Percentiles rank a stretch among this genome's conserved stretches.
phyloP scores from a whole-genome alignment of 768 basidiomycete genomes.

The Termitomyces titanicus region DNA sequence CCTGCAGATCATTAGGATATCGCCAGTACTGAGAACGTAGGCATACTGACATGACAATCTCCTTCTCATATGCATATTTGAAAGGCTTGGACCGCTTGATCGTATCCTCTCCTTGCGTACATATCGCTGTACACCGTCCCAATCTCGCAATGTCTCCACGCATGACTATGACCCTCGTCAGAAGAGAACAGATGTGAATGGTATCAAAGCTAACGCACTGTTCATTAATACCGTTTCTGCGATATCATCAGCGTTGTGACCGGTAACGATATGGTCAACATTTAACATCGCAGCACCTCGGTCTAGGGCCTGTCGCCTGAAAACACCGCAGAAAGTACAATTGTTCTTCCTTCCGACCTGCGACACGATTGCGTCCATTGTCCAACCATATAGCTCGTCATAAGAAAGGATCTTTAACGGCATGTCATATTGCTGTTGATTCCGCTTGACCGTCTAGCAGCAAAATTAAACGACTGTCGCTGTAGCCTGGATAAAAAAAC shows the following conservation, averaged over 20 bases:
- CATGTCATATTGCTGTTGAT: slow-evolving; percentile 92
- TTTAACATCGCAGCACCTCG: slow-evolving; percentile 84
- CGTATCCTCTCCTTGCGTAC: slow-evolving; percentile 94
- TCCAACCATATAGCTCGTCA: slow-evolving; percentile 97
- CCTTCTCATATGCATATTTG: slow-evolving; percentile 99
- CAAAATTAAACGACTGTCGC: not conserved
- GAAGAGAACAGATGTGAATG: not conserved
- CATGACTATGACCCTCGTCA: slow-evolving; percentile 65
- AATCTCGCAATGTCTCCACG: slow-evolving; percentile 95
- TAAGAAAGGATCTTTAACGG: slow-evolving; percentile 96
- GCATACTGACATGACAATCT: slow-evolving; percentile 88
- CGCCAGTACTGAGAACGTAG: not conserved
- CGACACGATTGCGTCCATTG: slow-evolving; percentile 96
- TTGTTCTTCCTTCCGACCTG: slow-evolving; percentile 97
- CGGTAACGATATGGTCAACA: slow-evolving; percentile 97
- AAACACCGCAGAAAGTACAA: slow-evolving; percentile 99
- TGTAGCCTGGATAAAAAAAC: not conserved
- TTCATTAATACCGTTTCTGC: slow-evolving; percentile 99
- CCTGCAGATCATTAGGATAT: slow-evolving; percentile 40
- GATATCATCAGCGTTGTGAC: slow-evolving; percentile 98
- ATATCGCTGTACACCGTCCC: slow-evolving; percentile 90
- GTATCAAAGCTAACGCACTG: slow-evolving; percentile 50
- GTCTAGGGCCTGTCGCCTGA: slow-evolving; percentile 93
- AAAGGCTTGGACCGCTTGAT: slow-evolving; percentile 99
- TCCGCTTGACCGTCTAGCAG: slow-evolving; percentile 92